phyloP scores from a whole-genome alignment of 805 yeast species.

The Suhomyces sp. region DNA sequence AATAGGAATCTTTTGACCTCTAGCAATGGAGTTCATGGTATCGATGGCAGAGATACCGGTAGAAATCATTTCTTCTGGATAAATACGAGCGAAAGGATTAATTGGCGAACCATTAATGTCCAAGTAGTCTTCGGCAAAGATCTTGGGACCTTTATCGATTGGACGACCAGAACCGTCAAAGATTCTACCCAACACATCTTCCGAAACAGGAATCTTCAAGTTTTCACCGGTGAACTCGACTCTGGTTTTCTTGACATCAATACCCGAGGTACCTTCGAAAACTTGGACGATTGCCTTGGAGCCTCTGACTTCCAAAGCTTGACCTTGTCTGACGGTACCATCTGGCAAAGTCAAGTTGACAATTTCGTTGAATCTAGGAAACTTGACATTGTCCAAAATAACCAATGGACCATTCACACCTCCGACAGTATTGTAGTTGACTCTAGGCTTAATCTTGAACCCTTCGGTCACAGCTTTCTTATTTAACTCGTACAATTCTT shows the following conservation, averaged over 20 bases:
- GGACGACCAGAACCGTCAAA: slow-evolving; percentile 99
- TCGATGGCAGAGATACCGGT: slow-evolving; percentile 99
- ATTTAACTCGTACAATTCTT: slow-evolving; percentile 66
- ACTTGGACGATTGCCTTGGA: slow-evolving; percentile 97
- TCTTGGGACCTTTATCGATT: slow-evolving; percentile 96
- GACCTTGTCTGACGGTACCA: slow-evolving; percentile 93
- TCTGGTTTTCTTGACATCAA: slow-evolving; percentile 95
- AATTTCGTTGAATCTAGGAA: slow-evolving; percentile 85
- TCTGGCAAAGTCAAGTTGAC: slow-evolving; percentile 96
- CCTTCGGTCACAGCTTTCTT: slow-evolving; percentile 90
- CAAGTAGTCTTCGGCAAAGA: slow-evolving; percentile 96
- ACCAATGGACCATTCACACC: slow-evolving; percentile 99
- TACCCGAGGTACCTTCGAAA: slow-evolving; percentile 98
- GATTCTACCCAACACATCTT: slow-evolving; percentile 95
- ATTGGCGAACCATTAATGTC: slow-evolving; percentile 99
- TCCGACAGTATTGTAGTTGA: slow-evolving; percentile 92
- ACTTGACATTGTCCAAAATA: slow-evolving; percentile 49
- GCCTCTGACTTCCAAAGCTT: slow-evolving; percentile 96
- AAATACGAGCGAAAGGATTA: slow-evolving; percentile 96
- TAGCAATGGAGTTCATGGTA: slow-evolving; percentile 98
- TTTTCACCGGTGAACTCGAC: slow-evolving; percentile 97
- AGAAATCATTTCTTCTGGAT: slow-evolving; percentile 99
- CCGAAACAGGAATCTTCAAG: slow-evolving; percentile 90
- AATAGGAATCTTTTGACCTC: slow-evolving; percentile 99
- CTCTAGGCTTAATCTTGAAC: slow-evolving; percentile 85